A percentile compares a stretch with the other conserved stretches of the same genome.
phyloP scores from a whole-genome alignment of 805 yeast genomes.

The Yamadazyma sp. region DNA sequence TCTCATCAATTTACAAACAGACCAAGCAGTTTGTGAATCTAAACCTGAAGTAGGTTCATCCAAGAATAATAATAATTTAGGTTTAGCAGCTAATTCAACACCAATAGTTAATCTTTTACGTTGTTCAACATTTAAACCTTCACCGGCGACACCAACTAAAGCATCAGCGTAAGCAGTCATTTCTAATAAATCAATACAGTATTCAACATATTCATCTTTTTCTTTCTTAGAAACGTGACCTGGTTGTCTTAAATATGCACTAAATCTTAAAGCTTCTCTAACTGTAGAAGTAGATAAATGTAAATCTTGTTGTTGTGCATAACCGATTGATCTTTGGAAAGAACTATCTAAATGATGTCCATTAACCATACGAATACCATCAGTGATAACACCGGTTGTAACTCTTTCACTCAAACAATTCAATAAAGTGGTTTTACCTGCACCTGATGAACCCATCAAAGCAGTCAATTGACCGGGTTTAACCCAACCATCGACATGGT shows the following conservation, averaged over 20 bases:
- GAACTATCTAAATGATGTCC: constrained; percentile 61
- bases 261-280: constrained; percentile 67
- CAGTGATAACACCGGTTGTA: constrained; percentile 22
- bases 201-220: constrained; percentile 65
- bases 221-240: constrained; percentile 50
- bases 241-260: constrained; percentile 73
- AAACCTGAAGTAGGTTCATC: constrained; percentile 46
- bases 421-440: constrained; percentile 76
- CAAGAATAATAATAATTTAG: constrained; percentile 34
- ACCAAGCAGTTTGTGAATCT: constrained; percentile 44
- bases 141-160: constrained; percentile 70
- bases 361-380: constrained; percentile 61
- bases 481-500: constrained; percentile 57
- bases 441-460: constrained; percentile 83
- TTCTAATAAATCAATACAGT: constrained; percentile 61
- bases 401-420: constrained; percentile 67
- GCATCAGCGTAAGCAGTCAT: constrained; percentile 74
- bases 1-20: constrained; percentile 38
- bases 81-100: constrained; percentile 41
- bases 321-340: constrained; percentile 75
- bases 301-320: constrained; percentile 77
- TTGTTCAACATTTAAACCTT: constrained; percentile 48
- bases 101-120: constrained; percentile 41
- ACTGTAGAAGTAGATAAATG: constrained; percentile 69
- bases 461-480: constrained; percentile 84